A percentile compares a stretch with the other conserved stretches of the same genome.
Conservation (phyloP, 352 stramenopile genomes). For the Phytopythium montanum region DNA sequence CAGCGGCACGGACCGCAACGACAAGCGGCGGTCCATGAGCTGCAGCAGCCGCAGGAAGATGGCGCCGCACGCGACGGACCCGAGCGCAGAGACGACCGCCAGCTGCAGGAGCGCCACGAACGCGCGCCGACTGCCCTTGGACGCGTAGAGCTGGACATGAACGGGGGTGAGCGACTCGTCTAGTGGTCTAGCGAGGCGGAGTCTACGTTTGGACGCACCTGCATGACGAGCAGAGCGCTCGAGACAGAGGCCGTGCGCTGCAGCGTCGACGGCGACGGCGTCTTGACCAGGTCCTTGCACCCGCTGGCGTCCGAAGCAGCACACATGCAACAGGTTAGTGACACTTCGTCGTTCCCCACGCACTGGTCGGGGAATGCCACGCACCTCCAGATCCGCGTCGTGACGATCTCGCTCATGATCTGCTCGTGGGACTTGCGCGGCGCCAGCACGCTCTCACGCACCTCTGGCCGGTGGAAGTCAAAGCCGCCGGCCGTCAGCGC, state of each 20-base stretch:
- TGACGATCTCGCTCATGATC: conserved; percentile 64
- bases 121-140: conserved; percentile 49
- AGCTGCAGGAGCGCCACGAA: conserved; percentile 63
- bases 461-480: conserved; percentile 53
- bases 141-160: conserved; percentile 52
- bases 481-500: conserved; percentile 43
- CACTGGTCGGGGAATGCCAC: background rate
- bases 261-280: conserved; percentile 51
- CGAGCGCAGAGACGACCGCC: conserved; percentile 49
- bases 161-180: background rate
- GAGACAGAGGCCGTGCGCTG: conserved; percentile 70
- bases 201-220: conserved; percentile 20
- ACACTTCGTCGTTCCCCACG: background rate
- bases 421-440: conserved; percentile 30
- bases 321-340: background rate
- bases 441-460: conserved; percentile 20
- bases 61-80: conserved; percentile 57
- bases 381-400: conserved; percentile 47
- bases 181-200: background rate
- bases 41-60: conserved; percentile 52
- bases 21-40: conserved; percentile 31
- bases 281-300: conserved; percentile 56
- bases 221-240: conserved; percentile 63
- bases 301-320: conserved; percentile 16
- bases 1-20: conserved; percentile 24